Evolutionary conservation across 106 monocot species (phyloP), one percentile per base, ranked within the genome.

Genomic region (Gastrodia elata): DNA sequence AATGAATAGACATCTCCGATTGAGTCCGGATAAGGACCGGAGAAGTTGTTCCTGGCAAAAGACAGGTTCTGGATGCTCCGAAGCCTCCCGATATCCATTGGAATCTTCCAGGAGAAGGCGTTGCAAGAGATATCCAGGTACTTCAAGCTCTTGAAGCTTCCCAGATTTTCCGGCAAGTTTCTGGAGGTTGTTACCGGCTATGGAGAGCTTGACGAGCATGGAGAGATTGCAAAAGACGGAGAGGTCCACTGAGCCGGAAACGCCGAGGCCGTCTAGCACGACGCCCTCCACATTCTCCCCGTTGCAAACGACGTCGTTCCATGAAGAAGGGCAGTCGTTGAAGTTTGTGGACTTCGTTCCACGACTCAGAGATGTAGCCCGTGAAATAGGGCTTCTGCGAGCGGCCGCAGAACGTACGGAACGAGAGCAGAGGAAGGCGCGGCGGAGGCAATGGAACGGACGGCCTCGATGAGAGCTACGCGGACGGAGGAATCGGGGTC

Each of bases 271-370:
- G 32, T 97, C 90, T 8, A 97, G 84, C 2, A 93, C 84, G 0
- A 97, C 77, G 25, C 86, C 90, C 8, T 88, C 92, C 20, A 97
- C 88, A 26, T 80, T 77, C 8, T 70, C 90, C 8, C 84, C 90
- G 34, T 74, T 84, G 71, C 97, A 97, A 25, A 97, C 84, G 41
- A 97, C 82, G 49, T 93, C 97, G 33, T 93, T 97, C 97, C 97
- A 97, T 2, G 93, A 93, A 1, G 93, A 81, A 3, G 97, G 97
- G 82, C 97, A 97, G 70, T 93, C 97, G 49, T 93, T 85, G 82
- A 87, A 93, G 55, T 97, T 90, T 38, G 93, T 82, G 6, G 97
- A 90, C 67, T 71, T 97, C 97, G 41, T 87, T 93, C 97, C 97
- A 97, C 0, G 97, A 97, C 24, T 86, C 88, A 9, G 74, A 24